Base-by-base conservation (phyloP, 768 basidiomycete genomes). In the Lentinula guzmanii region DNA sequence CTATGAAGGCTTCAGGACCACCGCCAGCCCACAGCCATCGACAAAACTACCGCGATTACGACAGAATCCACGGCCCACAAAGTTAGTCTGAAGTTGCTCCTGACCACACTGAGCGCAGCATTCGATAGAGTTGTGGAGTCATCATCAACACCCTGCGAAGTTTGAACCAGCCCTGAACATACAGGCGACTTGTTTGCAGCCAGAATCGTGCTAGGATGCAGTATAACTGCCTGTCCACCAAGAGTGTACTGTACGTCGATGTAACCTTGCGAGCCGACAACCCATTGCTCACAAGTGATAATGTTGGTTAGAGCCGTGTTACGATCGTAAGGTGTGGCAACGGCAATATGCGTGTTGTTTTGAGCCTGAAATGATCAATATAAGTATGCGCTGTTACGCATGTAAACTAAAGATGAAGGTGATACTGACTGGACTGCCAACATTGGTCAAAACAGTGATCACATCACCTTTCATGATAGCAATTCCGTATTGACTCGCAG, bases 401-500 rank as follows among this genome's bases (percentile, higher is more conserved):
- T 43, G 16, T 1, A 35, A 5, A 54, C 16, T 34, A 28, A 18
- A 64, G 35, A 45, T 52, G 6, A 52, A 31, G n/a, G 60, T 18
- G 52, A 21, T 31, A 64, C 80, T 60, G 68, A 89, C 88, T 21
- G 88, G 87, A 59, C 87, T 88, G 35, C 89, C 90, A 62, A 90
- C 83, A 72, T 86, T 89, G 24, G 87, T 91, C 64, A 87, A 63
- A 43, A 91, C 71, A 11, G 83, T 78, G 53, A 89, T 74, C 9
- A 89, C 80, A 18, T 76, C 67, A 11, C 87, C 88, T 66, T 89
- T 90, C 74, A 82, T 79, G 62, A 91, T 72, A 16, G 82, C 85
- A n/a, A 91, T 71, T 33, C 83, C 83, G 62, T 82, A 70, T 9
- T 74, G 67, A 43, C 79, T 80, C 15, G 75, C 67, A 5, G 82